Percentiles rank a stretch among this genome's conserved stretches.
These are phyloP conservation scores for Penicillium longicatenatum DNA, from an alignment of 495 filamentous ascomycete genomes.

Conservation along the genomic window DNA sequence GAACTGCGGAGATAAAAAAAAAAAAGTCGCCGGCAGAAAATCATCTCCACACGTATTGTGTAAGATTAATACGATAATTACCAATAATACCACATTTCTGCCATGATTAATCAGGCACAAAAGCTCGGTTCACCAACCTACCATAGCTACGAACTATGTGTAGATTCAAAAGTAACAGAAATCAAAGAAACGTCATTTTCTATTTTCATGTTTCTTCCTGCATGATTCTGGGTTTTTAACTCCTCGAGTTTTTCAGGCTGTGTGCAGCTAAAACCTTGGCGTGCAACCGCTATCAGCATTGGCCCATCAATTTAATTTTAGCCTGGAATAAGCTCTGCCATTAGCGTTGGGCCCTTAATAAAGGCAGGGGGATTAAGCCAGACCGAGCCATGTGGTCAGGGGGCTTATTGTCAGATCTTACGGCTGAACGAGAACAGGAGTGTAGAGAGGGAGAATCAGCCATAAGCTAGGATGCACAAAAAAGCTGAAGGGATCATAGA, in stretches of 20 bases:
- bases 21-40: slow-evolving; percentile 19
- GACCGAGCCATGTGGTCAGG: neutral
- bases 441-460: neutral
- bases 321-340: neutral
- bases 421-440: neutral
- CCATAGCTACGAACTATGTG: neutral
- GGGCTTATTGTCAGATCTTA: slow-evolving; percentile 8
- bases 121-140: neutral
- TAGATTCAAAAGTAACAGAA: neutral
- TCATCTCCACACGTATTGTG: slow-evolving; percentile 7
- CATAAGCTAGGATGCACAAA: neutral
- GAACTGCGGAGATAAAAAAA: slow-evolving; percentile 15
- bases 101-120: neutral
- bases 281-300: neutral
- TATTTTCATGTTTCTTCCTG: neutral
- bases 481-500: neutral
- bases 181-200: neutral
- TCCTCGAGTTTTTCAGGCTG: neutral
- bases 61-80: neutral
- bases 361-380: neutral
- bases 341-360: neutral
- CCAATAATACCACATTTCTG: neutral
- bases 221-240: neutral
- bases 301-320: neutral
- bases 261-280: neutral